Conservation (phyloP, 1,139 yeast genomes). For the Pichia sp. region DNA sequence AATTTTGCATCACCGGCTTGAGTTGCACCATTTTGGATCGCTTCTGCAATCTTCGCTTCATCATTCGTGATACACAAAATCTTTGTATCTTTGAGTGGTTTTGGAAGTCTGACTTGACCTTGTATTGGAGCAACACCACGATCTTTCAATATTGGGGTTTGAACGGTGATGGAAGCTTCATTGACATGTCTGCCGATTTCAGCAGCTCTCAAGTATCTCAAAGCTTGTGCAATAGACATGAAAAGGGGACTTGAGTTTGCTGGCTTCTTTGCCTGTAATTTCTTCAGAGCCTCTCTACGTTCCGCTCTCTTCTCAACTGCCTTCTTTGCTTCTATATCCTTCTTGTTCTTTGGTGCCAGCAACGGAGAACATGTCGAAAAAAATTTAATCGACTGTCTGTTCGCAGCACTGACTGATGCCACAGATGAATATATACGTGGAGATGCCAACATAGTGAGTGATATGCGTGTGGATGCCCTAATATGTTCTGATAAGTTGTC, state of each 20-base stretch:
- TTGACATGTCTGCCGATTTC: slow-evolving; percentile 77
- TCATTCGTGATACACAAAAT: slow-evolving; percentile 64
- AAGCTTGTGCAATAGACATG: slow-evolving; percentile 66
- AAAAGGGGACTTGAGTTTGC: slow-evolving; percentile 53
- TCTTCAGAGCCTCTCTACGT: slow-evolving; percentile 27
- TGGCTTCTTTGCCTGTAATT: slow-evolving; percentile 37
- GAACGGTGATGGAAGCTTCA: slow-evolving; percentile 62
- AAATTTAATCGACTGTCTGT: no score
- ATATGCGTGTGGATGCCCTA: no score
- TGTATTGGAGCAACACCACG: slow-evolving; percentile 70
- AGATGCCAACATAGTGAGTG: no score
- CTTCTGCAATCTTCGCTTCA: slow-evolving; percentile 43
- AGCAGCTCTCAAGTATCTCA: slow-evolving; percentile 76
- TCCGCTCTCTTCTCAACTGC: slow-evolving; percentile 18
- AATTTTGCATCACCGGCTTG: slow-evolving; percentile 68
- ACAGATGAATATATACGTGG: no score
- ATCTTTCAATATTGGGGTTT: slow-evolving; percentile 64
- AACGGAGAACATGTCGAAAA: slow-evolving; percentile 1
- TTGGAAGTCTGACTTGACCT: slow-evolving; percentile 75
- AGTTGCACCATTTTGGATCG: slow-evolving; percentile 52
- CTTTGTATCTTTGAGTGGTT: slow-evolving; percentile 56
- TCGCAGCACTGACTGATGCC: no score
- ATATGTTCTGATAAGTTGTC: no score
- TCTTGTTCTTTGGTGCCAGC: slow-evolving; percentile 19
- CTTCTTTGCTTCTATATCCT: slow-evolving; percentile 23